Percentiles rank a stretch among this genome's conserved stretches.
phyloP scores from a whole-genome alignment of 306 rosid species.

The Myrica gale region DNA sequence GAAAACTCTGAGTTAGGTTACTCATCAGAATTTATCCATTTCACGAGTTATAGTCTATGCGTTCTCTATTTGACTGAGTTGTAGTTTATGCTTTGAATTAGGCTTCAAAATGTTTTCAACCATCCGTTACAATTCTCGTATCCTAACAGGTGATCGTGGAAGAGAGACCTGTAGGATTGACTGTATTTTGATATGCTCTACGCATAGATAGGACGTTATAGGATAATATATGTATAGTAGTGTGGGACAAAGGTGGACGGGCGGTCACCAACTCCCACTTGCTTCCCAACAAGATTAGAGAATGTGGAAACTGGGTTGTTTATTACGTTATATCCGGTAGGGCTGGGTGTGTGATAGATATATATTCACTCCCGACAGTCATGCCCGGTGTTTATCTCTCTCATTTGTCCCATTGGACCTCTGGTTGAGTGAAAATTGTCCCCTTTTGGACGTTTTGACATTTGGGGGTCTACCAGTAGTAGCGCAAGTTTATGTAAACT shows the following conservation, averaged over 20 bases:
- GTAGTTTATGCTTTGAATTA: no score
- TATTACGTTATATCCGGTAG: neutral
- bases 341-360: neutral
- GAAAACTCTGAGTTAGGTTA: neutral
- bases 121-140: neutral
- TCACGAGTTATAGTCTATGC: neutral
- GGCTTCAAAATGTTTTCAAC: no score
- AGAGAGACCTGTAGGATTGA: neutral
- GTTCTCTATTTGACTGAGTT: neutral
- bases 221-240: neutral
- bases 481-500: slow-evolving; percentile 33
- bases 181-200: no score
- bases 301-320: slow-evolving; percentile 50
- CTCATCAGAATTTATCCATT: neutral
- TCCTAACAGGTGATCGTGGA: neutral
- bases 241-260: slow-evolving; percentile 58
- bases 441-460: slow-evolving; percentile 65
- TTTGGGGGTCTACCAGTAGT: slow-evolving; percentile 45
- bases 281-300: slow-evolving; percentile 63
- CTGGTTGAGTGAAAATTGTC: slow-evolving; percentile 39
- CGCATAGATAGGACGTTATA: no score
- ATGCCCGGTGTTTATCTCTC: slow-evolving; percentile 39
- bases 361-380: slow-evolving; percentile 14
- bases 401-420: slow-evolving; percentile 35
- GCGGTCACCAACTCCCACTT: slow-evolving; percentile 71